Evolutionary conservation across 1,284 basidiomycete genomes (phyloP), one percentile per base, ranked within the genome.

Genomic region (Microbotryomycetes sp.): DNA sequence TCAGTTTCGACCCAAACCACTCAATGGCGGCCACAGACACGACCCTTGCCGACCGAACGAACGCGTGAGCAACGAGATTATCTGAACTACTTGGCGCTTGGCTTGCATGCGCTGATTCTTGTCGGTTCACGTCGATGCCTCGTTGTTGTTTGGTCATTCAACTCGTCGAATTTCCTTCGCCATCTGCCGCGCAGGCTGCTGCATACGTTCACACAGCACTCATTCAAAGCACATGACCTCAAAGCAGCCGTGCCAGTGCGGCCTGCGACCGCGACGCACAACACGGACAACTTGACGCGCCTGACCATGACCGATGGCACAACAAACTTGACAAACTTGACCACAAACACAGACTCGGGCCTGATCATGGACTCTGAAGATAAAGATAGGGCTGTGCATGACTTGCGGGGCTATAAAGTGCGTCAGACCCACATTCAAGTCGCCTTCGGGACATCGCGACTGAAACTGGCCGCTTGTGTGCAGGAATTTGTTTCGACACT

Each of bases 391-490:
- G 54, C 61, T 2, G 46, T 30, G 2, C 57, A 61, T 26, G 66
- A 68, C 47, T 57, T 68, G 21, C 61, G 48, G 28, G 57, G 54
- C 11, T 66, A 66, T 56, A 68, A 68, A 61, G 65, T 67, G 27
- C 18, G 51, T n/a, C 16, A 3, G 11, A 18, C 1, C 31, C 3
- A 7, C 21, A 7, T n/a, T 3, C 16, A 2, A 11, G 11, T 7
- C 7, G 15, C 26, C 24, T 3, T 45, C 24, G 31, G 2, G 35
- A 45, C 35, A 47, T 9, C 3, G 9, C 26, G 3, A 4, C 3
- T 15, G 5, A 28, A 21, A 1, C 24, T 7, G 7, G 9, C 11
- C 3, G 27, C 9, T 3, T 9, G 5, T 31, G 5, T 29, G 26
- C 55, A 67, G 65, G 61, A 66, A 15, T 54, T 57, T 6, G 60